phyloP scores from a whole-genome alignment of 2,329 filamentous ascomycete species.

The Sodiomyces alkalinus region DNA sequence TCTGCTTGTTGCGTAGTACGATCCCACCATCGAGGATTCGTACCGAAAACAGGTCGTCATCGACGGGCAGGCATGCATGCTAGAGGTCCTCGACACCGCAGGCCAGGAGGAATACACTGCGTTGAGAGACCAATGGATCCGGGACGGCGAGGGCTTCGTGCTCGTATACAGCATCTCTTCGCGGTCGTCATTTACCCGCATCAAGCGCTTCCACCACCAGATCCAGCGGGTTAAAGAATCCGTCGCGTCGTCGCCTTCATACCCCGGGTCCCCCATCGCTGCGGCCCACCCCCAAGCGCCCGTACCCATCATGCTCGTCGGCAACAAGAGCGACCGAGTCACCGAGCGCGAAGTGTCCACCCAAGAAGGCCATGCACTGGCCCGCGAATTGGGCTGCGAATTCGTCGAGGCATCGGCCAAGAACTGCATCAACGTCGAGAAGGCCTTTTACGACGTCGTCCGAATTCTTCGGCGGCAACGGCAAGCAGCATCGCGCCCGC shows the following conservation, averaged over 20 bases:
- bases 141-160: constrained; percentile 93
- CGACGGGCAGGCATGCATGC: constrained; percentile 89
- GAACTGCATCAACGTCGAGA: constrained; percentile 97
- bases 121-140: constrained; percentile 93
- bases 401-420: constrained; percentile 96
- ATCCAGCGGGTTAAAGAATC: constrained; percentile 97
- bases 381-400: constrained; percentile 84
- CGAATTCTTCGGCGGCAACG: constrained; percentile 75
- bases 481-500: constrained; percentile 34
- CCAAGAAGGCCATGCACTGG: constrained; percentile 84
- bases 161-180: constrained; percentile 98
- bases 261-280: constrained; percentile 58
- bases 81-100: constrained; percentile 92
- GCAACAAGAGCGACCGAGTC: constrained; percentile 83
- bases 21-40: constrained; percentile 78
- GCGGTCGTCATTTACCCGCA: constrained; percentile 83
- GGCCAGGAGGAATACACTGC: constrained; percentile 98
- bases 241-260: constrained; percentile 58
- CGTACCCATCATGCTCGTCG: constrained; percentile 75
- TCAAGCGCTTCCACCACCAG: constrained; percentile 91
- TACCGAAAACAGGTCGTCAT: constrained; percentile 87
- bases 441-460: constrained; percentile 96
- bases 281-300: constrained; percentile 44
- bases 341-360: constrained; percentile 94
- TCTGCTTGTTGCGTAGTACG: constrained; percentile 39